phyloP scores from a whole-genome alignment of 169 alveolate species.

The Babesia bovis region DNA sequence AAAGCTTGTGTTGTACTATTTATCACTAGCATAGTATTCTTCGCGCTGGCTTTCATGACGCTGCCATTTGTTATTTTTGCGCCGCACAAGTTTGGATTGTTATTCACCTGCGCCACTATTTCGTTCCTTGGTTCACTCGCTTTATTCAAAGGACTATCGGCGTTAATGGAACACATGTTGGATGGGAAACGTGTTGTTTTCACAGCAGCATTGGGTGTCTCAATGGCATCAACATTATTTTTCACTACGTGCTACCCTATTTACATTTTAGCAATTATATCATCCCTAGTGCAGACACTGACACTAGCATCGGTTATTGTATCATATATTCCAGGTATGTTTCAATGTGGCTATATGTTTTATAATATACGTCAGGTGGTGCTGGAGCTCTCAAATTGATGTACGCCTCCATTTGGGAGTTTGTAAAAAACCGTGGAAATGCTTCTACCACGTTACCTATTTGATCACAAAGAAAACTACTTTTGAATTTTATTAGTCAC shows the following conservation, averaged over 20 bases:
- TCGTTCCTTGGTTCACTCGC: constrained; percentile 44
- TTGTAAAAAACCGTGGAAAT: constrained; percentile 36
- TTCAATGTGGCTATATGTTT: too few relatives aligned
- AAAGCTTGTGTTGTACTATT: constrained; percentile 37
- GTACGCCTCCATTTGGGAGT: constrained; percentile 62
- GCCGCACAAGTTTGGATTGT: constrained; percentile 65
- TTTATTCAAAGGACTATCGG: constrained; percentile 42
- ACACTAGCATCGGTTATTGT: constrained; percentile 49
- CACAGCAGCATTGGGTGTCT: constrained; percentile 38
- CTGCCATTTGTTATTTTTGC: constrained; percentile 65
- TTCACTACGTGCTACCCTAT: constrained; percentile 60
- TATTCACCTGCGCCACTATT: constrained; percentile 63
- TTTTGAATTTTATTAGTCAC: neutral
- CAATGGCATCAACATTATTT: constrained; percentile 43
- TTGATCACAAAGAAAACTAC: neutral
- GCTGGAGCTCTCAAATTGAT: constrained; percentile 67
- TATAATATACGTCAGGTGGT: constrained; percentile 41
- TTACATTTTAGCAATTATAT: constrained; percentile 50
- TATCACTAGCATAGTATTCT: constrained; percentile 37
- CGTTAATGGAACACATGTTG: constrained; percentile 61
- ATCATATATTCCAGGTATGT: constrained; percentile 64
- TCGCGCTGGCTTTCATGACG: constrained; percentile 60
- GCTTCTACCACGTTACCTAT: neutral
- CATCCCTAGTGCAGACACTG: constrained; percentile 53
- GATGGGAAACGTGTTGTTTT: constrained; percentile 45